Conservation (phyloP, 306 rosid species). For the Citrullus mucosospermus region DNA sequence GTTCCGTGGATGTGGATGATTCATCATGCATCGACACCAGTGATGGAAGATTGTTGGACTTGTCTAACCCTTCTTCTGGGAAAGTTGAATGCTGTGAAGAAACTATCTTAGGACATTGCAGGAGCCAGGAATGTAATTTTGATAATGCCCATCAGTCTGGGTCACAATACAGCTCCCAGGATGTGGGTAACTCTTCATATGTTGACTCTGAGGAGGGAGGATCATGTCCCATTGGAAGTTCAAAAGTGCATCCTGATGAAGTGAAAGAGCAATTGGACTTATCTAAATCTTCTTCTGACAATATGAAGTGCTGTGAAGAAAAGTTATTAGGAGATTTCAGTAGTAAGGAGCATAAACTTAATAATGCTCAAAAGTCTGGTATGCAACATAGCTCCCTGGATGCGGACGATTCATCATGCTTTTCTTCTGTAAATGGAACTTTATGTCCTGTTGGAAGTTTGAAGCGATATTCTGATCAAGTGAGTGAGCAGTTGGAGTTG, state of each 20-base stretch:
- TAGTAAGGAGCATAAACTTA: constrained; percentile 45
- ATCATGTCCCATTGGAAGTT: constrained; percentile 6
- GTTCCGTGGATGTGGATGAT: constrained; percentile 19
- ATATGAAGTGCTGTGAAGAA: constrained; percentile 9
- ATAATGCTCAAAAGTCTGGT: constrained; percentile 22
- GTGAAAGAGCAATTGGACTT: constrained; percentile 19
- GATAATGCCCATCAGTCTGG: constrained; percentile 27
- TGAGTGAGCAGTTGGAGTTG: constrained; percentile 16
- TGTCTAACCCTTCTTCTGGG: constrained; percentile 26
- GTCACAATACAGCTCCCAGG: constrained; percentile 15
- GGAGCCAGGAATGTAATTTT: constrained; percentile 47
- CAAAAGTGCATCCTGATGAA: constrained; percentile 16
- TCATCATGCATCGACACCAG: constrained; percentile 12
- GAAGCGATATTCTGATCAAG: constrained; percentile 16
- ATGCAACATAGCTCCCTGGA: constrained; percentile 19
- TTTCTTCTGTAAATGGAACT: constrained; percentile 15
- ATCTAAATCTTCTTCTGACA: constrained; percentile 23
- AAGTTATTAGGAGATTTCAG: constrained; percentile 8
- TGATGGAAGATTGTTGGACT: constrained; percentile 18
- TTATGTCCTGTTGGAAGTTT: constrained; percentile 3
- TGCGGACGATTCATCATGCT: constrained; percentile 18
- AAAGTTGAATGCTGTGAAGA: constrained; percentile 7
- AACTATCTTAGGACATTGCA: constrained; percentile 9
- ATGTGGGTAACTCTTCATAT: constrained; percentile 19
- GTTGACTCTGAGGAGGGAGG: constrained; percentile 14